Evolutionary conservation across 257 asterid species (phyloP).

Genomic region (Linderniella brevidens): DNA sequence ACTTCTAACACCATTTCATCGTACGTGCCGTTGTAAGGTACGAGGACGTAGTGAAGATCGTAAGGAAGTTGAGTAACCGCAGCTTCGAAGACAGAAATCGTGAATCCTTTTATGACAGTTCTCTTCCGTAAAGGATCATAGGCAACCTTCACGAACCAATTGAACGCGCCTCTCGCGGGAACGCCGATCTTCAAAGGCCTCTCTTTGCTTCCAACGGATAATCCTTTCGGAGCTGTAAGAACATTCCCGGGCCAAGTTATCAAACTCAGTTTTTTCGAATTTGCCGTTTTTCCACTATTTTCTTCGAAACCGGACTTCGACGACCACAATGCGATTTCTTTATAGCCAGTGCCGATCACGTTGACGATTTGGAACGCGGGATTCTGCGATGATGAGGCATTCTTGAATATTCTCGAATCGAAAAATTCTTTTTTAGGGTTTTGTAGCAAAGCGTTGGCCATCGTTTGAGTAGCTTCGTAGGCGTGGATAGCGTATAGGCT

Average conservation of each 20-base stretch:
- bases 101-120: conserved; percentile 28
- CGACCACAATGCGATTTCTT: conserved; percentile 35
- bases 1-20: conserved; percentile 44
- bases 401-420: conserved; percentile 26
- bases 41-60: conserved; percentile 20
- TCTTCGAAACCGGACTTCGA: conserved; percentile 21
- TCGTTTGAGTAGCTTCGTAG: conserved; percentile 30
- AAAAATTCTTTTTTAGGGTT: conserved; percentile 7
- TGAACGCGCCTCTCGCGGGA: conserved; percentile 37
- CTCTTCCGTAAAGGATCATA: conserved; percentile 15
- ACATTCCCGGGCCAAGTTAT: conserved; percentile 54
- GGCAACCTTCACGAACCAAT: conserved; percentile 32
- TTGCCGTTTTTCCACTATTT: conserved; percentile 4
- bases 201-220: conserved; percentile 20
- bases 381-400: conserved; percentile 18
- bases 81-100: conserved; percentile 46
- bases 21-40: conserved; percentile 32
- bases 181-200: conserved; percentile 36
- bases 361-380: conserved; percentile 29
- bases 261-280: conserved; percentile 12
- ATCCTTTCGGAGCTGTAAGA: conserved; percentile 23
- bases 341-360: conserved; percentile 40
- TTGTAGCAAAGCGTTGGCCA: conserved; percentile 16
- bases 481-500: conserved; percentile 32
- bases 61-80: conserved; percentile 27